Base-by-base conservation (phyloP, 768 basidiomycete genomes). In the Amanita rubescens region DNA sequence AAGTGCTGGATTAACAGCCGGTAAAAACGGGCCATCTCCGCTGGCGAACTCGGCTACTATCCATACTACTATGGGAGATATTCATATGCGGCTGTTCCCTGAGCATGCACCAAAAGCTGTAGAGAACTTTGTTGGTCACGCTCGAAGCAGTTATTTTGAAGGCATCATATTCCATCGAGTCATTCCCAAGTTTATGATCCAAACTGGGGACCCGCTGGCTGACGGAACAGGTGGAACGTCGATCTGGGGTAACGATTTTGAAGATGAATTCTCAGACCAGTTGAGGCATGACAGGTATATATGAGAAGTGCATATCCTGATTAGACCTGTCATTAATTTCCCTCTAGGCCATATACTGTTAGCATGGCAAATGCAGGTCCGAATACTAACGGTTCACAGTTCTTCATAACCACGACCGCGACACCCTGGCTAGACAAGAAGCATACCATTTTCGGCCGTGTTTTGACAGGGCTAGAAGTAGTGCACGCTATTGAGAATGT, bases 151-250 rank as follows among this genome's bases (percentile, higher is more conserved):
- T 2, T 98, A 87, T 71, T 98, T 87, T 63, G 95, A 99, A 65
- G 85, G 87, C 11, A 75, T 96, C 54, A 81, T 97, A 62, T 97
- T 98, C 76, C 96, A 99, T 67, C 88, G 96, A 54, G 90, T 98
- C 58, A 99, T 99, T 65, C 81, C 91, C 56, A 98, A 99, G 71
- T 99, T 99, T 64, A 95, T 95, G 94, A 88, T 96, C 53, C 94
- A 96, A 75, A 95, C 93, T 3, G 93, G 93, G 30, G 93, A 95
- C 62, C 94, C 94, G 2, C 71, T 94, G n/a, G 93, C 90, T 19
- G 91, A 96, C 69, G 94, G 93, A 5, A 94, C 93, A 0, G 93
- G 93, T 14, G 94, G 94, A 12, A 82, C 77, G 47, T 91, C 88
- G 11, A 90, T 95, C 55, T 96, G 94, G 92, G 92, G 84, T 2